Base-by-base conservation (phyloP, 1,139 yeast species). In the Zhuliangozyma blackwelliae region DNA sequence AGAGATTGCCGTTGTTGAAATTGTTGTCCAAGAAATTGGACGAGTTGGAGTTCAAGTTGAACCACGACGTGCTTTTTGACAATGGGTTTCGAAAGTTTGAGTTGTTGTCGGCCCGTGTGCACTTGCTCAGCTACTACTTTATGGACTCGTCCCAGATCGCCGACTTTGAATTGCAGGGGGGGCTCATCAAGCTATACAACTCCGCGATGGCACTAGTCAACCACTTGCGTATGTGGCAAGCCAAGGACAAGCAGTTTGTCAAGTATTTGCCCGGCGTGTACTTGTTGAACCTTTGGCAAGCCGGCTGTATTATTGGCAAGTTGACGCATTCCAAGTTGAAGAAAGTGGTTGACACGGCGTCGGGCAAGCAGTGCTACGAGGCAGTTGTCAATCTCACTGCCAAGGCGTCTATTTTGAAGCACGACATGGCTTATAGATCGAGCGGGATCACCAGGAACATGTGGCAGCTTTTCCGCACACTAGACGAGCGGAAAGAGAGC, bases 401-500 rank as follows among this genome's bases (percentile, higher is more conserved):
- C 36, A 77, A 78, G 43, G 95, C 96, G 0, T 87, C 96, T 0
- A 83, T 90, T 30, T 67, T 88, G 49, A 87, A 87, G 51, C 94
- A 90, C 57, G 98, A 92, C 55, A 82, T 92, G 72, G 89, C 97
- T 1, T 87, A 85, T 58, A 74, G 97, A 46, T 86, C 95, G 0
- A 82, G 95, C 38, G 97, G 96, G 13, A 88, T 92, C 41, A 87
- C 92, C 92, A 77, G 86, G 49, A 89, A 89, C 51, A 82, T 88
- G 71, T 92, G 98, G 98, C 88, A 84, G 46, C 70, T 89, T 43
- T 85, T 85, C 58, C 75, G 79, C 38, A 68, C 77, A 1, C 60
- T 82, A 39, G 72, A 76, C 41, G 74, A 72, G 37, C 68, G 68
- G 51, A 59, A 64, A 30, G 35, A 53, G 41, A 58, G 63, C 22